These are phyloP conservation scores for Mycena maculata DNA, from an alignment of 768 basidiomycete species.

Conservation along the genomic window DNA sequence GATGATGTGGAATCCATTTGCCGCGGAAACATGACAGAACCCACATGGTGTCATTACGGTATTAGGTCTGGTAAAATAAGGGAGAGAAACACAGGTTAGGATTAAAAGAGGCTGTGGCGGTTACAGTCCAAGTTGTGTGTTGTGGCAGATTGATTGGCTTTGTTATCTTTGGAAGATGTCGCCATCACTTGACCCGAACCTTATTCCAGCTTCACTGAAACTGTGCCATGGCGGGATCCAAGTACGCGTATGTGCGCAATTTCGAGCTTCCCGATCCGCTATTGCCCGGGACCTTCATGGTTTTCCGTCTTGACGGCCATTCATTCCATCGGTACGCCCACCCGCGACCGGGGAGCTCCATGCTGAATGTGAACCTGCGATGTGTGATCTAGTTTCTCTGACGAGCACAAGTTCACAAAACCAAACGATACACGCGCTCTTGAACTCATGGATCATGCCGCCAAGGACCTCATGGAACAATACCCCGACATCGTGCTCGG, in stretches of 20 bases:
- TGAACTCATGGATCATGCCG: constrained; percentile 92
- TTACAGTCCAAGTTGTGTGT: constrained; percentile 59
- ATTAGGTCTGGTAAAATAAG: background rate
- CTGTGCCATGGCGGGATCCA: constrained; percentile 94
- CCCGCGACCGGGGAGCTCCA: background rate
- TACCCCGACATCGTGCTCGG: constrained; percentile 87
- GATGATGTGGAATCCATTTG: constrained; percentile 58
- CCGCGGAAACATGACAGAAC: constrained; percentile 58
- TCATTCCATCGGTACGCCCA: constrained; percentile 85
- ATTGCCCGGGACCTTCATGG: constrained; percentile 84
- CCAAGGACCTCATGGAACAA: constrained; percentile 81
- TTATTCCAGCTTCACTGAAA: constrained; percentile 73
- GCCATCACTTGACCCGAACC: constrained; percentile 55
- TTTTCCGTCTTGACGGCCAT: constrained; percentile 92
- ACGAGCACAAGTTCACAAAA: constrained; percentile 83
- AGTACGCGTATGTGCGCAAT: constrained; percentile 88
- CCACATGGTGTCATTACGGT: constrained; percentile 65
- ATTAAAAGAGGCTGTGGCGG: background rate
- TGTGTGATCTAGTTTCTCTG: constrained; percentile 74
- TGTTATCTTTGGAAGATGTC: constrained; percentile 58
- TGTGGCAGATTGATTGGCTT: background rate
- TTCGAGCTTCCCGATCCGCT: constrained; percentile 92
- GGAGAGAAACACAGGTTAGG: background rate
- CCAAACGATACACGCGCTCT: constrained; percentile 93
- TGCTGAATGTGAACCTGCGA: background rate